Base-by-base conservation (phyloP, 2,329 filamentous ascomycete genomes). In the Cercospora brassicicola region DNA sequence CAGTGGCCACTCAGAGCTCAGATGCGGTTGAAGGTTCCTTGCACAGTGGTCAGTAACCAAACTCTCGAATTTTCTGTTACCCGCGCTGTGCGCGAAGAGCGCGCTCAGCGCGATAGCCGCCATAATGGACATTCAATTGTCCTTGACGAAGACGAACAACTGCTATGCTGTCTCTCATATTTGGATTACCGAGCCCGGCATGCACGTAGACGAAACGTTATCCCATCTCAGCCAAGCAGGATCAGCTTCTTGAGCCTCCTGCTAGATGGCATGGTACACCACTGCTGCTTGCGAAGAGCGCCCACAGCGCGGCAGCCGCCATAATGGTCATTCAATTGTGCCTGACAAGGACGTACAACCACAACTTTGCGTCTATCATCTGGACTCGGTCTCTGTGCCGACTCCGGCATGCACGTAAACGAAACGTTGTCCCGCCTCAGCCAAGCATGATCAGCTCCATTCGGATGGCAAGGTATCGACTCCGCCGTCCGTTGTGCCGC, bases 101-200 rank as follows among this genome's bases (percentile, higher is more conserved):
- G 55, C 56, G 55, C 10, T 60, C 33, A 42, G 55, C 63, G 63
- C 63, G 63, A 39, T 42, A 61, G 56, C 63, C 63, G 63, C 63
- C 56, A 65, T 65, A 11, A 45, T 64, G 18, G 33, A 64, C 20
- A 59, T 36, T 28, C 53, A 28, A n/a, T 26, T 20, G 62, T 57
- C 23, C 20, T 63, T 18, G 11, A 55, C 33, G 28, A 31, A 39
- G 31, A 56, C 28, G 30, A 53, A 18, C 4, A 18, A n/a, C 45
- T 28, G 20, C 13, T 11, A 15, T 23, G 28, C 7, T 18, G 31
- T 42, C 11, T 20, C 18, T 36, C 4, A 23, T 20, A 18, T 23
- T 48, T 63, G 48, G 23, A 55, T 26, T 55, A 36, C 45, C 42
- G 61, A 33, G 23, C 30, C 55, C 48, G 45, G 48, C 61, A 63